Percentiles rank a stretch among this genome's conserved stretches.
phyloP scores from a whole-genome alignment of 2,329 filamentous ascomycete species.

The Epichloe bromicola region DNA sequence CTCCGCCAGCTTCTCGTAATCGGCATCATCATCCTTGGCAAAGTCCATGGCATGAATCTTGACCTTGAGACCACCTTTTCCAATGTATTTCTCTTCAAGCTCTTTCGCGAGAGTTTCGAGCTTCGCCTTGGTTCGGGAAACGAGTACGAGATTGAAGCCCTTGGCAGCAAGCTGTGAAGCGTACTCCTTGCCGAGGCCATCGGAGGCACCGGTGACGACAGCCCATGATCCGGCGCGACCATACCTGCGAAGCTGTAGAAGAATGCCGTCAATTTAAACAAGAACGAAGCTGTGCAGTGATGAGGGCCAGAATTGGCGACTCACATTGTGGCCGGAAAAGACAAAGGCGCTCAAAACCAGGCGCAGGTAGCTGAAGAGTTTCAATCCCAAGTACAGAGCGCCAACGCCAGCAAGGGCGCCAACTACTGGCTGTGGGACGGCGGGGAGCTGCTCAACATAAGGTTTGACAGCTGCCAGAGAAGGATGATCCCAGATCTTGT shows the following conservation, averaged over 20 bases:
- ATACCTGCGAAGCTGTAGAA: conserved; percentile 66
- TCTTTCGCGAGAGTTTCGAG: conserved; percentile 65
- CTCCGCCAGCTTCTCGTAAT: conserved; percentile 63
- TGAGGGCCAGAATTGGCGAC: conserved; percentile 12
- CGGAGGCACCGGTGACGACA: conserved; percentile 85
- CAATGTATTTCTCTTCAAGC: conserved; percentile 56
- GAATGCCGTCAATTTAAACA: background rate
- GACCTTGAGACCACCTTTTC: conserved; percentile 45
- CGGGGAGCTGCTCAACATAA: conserved; percentile 12
- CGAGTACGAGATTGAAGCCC: conserved; percentile 88
- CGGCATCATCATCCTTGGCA: conserved; percentile 59
- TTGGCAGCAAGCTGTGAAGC: conserved; percentile 78
- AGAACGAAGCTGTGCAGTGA: too few species aligned
- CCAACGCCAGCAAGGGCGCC: conserved; percentile 41
- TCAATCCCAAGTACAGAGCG: conserved; percentile 42
- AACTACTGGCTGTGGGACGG: conserved; percentile 31
- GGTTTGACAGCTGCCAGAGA: background rate
- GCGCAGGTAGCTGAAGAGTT: conserved; percentile 43
- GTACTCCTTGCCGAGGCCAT: conserved; percentile 95
- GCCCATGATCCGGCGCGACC: conserved; percentile 89
- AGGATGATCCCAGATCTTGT: conserved; percentile 11
- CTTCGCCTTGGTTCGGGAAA: conserved; percentile 92
- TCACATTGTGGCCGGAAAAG: conserved; percentile 48
- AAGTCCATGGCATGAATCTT: conserved; percentile 90
- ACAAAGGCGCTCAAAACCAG: conserved; percentile 57